These are phyloP conservation scores for Hypholoma sublateritium DNA, from an alignment of 768 basidiomycete species.

Conservation along the genomic window DNA sequence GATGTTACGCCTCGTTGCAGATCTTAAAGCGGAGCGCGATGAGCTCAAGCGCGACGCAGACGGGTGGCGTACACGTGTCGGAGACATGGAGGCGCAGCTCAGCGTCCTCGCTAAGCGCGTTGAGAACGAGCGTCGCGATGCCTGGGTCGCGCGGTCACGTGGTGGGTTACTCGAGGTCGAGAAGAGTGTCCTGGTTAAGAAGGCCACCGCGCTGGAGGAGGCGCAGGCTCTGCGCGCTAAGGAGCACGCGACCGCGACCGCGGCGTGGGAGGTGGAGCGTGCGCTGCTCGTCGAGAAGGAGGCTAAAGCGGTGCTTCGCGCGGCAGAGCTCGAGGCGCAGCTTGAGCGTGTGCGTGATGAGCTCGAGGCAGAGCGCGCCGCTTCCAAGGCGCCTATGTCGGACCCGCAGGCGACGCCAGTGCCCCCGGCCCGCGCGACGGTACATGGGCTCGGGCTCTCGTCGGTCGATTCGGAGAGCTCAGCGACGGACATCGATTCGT, in stretches of 20 bases:
- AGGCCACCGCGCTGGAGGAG: slow-evolving; percentile 38
- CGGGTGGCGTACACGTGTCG: slow-evolving; percentile 79
- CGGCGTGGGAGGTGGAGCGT: slow-evolving; percentile 1
- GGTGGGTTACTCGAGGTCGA: slow-evolving; percentile 66
- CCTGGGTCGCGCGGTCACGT: slow-evolving; percentile 80
- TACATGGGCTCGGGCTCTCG: slow-evolving; percentile 49
- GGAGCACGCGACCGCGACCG: slow-evolving; percentile 25
- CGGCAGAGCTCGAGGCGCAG: slow-evolving; percentile 40
- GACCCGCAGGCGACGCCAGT: slow-evolving; percentile 48
- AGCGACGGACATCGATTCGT: slow-evolving; percentile 60
- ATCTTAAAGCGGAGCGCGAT: slow-evolving; percentile 87
- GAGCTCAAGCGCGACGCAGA: slow-evolving; percentile 86
- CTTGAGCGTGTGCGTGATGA: slow-evolving; percentile 37
- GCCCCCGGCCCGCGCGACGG: slow-evolving; percentile 32
- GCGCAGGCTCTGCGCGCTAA: slow-evolving; percentile 23
- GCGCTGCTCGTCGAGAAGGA: slow-evolving; percentile 3
- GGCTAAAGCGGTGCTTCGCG: slow-evolving; percentile 5
- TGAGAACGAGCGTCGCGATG: slow-evolving; percentile 78
- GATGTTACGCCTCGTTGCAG: slow-evolving; percentile 71
- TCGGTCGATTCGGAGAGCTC: slow-evolving; percentile 70
- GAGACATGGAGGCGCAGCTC: slow-evolving; percentile 72
- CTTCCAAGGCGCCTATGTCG: background rate
- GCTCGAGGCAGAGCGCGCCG: slow-evolving; percentile 25
- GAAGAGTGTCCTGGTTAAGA: slow-evolving; percentile 55
- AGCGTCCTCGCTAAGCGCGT: slow-evolving; percentile 64